A percentile compares a stretch with the other conserved stretches of the same genome.
Conservation (phyloP, 176 grass and related monocot species). For the Phoenix roebelenii region DNA sequence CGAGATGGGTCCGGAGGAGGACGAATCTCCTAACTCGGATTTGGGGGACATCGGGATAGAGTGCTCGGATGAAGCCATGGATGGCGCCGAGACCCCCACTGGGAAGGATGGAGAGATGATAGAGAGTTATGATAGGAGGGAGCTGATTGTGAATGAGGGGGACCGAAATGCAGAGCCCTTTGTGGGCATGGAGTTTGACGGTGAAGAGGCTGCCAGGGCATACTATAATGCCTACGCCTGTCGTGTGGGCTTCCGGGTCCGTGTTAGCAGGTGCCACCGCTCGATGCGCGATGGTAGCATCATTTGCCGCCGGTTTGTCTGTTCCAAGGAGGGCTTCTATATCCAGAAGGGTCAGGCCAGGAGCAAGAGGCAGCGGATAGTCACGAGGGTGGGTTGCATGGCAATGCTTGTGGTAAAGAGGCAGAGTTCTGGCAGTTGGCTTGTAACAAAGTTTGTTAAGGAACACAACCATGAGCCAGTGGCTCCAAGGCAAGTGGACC, state of each 20-base stretch:
- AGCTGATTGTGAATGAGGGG: constrained; percentile 31
- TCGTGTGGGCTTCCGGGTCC: constrained; percentile 38
- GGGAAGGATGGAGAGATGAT: neutral
- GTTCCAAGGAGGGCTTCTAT: constrained; percentile 61
- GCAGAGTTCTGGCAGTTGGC: constrained; percentile 38
- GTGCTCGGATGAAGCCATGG: too few species aligned
- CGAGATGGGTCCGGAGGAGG: too few species aligned
- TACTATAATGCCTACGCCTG: constrained; percentile 49
- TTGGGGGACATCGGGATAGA: too few species aligned
- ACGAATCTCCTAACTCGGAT: too few species aligned
- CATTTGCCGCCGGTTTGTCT: constrained; percentile 54
- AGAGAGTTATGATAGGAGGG: constrained; percentile 15
- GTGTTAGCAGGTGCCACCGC: constrained; percentile 46
- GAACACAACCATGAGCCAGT: constrained; percentile 51
- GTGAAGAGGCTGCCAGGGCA: constrained; percentile 51
- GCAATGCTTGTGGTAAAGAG: constrained; percentile 62
- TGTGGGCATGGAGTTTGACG: constrained; percentile 60
- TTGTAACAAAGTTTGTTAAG: constrained; percentile 46
- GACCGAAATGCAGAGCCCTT: constrained; percentile 35
- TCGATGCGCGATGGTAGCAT: constrained; percentile 59
- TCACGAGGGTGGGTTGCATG: constrained; percentile 61
- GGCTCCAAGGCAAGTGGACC: constrained; percentile 38
- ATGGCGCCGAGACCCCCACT: constrained; percentile 5
- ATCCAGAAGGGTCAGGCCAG: constrained; percentile 26
- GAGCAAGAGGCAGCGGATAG: constrained; percentile 33